These are phyloP conservation scores for Lactarius indigo DNA, from an alignment of 768 basidiomycete genomes.

Conservation along the genomic window DNA sequence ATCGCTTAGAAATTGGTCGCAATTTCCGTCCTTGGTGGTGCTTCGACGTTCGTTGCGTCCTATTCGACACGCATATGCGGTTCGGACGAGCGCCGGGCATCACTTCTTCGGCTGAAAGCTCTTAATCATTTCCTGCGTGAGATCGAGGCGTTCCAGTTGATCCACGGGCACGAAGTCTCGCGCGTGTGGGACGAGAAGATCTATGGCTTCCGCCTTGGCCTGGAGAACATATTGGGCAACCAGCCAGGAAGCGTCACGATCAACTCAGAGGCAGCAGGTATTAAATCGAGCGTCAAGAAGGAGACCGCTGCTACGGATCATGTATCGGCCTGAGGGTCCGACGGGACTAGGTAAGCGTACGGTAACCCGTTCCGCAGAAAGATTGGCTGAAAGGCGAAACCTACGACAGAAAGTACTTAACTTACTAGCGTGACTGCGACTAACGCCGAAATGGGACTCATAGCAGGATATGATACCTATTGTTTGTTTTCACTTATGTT, in stretches of 20 bases:
- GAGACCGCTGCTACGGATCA: neutral
- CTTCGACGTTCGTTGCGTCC: conserved; percentile 65
- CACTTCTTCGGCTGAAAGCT: conserved; percentile 51
- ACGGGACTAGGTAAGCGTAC: neutral
- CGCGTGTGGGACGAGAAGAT: conserved; percentile 36
- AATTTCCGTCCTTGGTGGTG: conserved; percentile 48
- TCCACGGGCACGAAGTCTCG: conserved; percentile 43
- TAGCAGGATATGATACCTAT: too few species aligned
- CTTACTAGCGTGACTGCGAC: too few species aligned
- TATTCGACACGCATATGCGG: conserved; percentile 69
- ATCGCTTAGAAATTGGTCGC: conserved; percentile 35
- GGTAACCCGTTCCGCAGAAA: neutral
- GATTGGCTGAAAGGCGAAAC: neutral
- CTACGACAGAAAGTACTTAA: neutral
- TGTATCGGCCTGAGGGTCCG: neutral
- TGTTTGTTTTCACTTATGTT: too few species aligned
- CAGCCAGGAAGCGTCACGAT: conserved; percentile 21
- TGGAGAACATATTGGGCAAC: conserved; percentile 49
- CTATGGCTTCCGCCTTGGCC: conserved; percentile 36
- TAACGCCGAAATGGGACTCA: too few species aligned
- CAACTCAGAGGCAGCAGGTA: neutral
- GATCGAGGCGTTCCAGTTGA: conserved; percentile 52
- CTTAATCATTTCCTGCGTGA: conserved; percentile 67
- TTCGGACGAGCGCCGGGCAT: conserved; percentile 64
- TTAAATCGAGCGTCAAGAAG: neutral